Evolutionary conservation across 73 alveolate genomes (phyloP).

Genomic region (Symbiodinium pilosum): DNA sequence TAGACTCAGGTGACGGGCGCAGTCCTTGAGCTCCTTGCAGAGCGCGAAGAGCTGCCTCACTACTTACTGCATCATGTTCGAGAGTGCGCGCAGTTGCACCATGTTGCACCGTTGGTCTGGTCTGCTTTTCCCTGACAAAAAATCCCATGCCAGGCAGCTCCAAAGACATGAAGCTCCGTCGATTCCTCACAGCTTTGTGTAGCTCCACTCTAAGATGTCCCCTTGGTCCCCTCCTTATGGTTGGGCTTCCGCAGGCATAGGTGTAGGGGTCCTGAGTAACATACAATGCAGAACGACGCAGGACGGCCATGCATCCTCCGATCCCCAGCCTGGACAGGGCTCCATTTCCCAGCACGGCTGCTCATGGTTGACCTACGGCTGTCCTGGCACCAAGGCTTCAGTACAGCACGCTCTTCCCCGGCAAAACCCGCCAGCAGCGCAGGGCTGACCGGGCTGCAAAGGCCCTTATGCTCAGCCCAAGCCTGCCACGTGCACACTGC

Average conservation of each 20-base stretch:
- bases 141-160: slow-evolving; percentile 46
- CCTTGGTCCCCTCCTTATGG: slow-evolving; percentile 11
- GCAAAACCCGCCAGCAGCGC: background rate
- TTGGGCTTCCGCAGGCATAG: slow-evolving; percentile 88
- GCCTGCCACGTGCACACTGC: slow-evolving; percentile 51
- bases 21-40: slow-evolving; percentile 46
- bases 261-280: slow-evolving; percentile 45
- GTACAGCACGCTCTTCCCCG: too few species aligned
- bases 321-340: background rate
- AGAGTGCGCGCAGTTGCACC: background rate
- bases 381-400: background rate
- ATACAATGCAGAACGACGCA: background rate
- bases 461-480: slow-evolving; percentile 79
- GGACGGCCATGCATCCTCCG: background rate
- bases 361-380: slow-evolving; percentile 57
- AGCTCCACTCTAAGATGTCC: too few species aligned
- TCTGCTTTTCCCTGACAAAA: too few species aligned
- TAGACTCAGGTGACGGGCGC: background rate
- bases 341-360: slow-evolving; percentile 84
- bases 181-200: background rate
- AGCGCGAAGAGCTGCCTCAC: slow-evolving; percentile 40
- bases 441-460: slow-evolving; percentile 18
- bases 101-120: too few species aligned
- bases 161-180: slow-evolving; percentile 60
- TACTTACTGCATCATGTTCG: too few species aligned